Evolutionary conservation across 768 basidiomycete species (phyloP), one percentile per base, ranked within the genome.

Genomic region (Paxillus involutus): DNA sequence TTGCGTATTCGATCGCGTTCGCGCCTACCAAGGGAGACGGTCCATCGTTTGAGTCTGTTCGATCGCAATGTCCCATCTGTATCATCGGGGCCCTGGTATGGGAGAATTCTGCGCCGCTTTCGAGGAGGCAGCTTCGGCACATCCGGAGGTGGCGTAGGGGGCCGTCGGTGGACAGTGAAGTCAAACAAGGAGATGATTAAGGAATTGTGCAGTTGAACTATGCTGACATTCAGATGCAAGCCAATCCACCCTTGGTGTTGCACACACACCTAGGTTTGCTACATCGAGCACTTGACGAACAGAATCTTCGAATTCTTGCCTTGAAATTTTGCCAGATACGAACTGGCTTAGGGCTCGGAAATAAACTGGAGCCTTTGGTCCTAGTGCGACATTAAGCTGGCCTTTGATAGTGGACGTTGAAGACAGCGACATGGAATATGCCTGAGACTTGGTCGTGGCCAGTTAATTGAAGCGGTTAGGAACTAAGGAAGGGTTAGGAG

Each of bases 121-220:
- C 88, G 86, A 11, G 80, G 74, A 12, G 84, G 77, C 6, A 78
- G 80, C 60, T 87, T 88, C 9, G 86, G 80, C 1, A 75, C 65
- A 37, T 85, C 73, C n/a, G 80, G 78, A 1, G 84, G 82, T 4
- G 88, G 86, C 1, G 88, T 84, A 0, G 81, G 80, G 2, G 83
- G 82, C 40, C 86, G 80, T 59, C 85, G 83, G 59, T 86, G 82
- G 0, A 83, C 82, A 2, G 89, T 88, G 21, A 87, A 86, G 68
- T 90, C 89, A 57, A 92, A 89, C 14, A 93, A 70, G 2, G 90
- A 90, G 30, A 92, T 91, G 35, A 93, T 84, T 32, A 93, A 77
- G 11, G 90, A 84, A 68, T 93, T 93, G 65, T 93, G 91, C 2
- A 91, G 73, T 68, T 90, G 89, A 29, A 91, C 87, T 86, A 56